Base-by-base conservation (phyloP, 768 basidiomycete genomes). In the Suillus subalutaceus region DNA sequence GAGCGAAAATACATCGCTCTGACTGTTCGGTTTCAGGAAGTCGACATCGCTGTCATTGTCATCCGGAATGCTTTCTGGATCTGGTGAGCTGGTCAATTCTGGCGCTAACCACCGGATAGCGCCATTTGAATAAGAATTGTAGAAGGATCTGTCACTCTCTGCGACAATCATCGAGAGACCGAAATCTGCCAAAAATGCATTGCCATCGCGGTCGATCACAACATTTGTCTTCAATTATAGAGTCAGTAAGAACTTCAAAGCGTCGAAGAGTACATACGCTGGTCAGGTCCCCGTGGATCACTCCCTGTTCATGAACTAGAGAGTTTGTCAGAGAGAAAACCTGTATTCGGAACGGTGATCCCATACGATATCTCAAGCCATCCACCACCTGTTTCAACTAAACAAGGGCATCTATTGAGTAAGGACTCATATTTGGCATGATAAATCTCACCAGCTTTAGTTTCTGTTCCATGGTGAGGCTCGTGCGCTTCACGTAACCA, bases 321-420 rank as follows among this genome's bases (percentile, higher is more conserved):
- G 53, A 55, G 18, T 32, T 55, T 35, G 53, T 55, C 53, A 55
- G 53, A n/a, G 12, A 35, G 12, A 35, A 56, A 30, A 52, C 3
- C 7, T 35, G 13, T 56, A 6, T 38, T n/a, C n/a, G 3, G 12
- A 57, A 38, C 12, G 6, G 56, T 20, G 12, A n/a, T 38, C 37
- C 3, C 56, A n/a, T 57, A 57, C 56, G 56, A 23, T 57, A 57
- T n/a, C 20, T 20, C n/a, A 57, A 20, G 35, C 56, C 56, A 38
- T 57, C 20, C 35, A 57, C 56, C 18, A 57, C 56, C n/a, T 57
- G 56, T 37, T 38, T 38, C n/a, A 57, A n/a, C 56, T 57, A n/a
- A 13, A 37, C 15, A 15, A 56, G 10, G 32, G 10, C 13, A 4
- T 30, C 9, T 16, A 37, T 18, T 40, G 16, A 40, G 38, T 9